Base-by-base conservation (phyloP, 2,329 filamentous ascomycete genomes). In the Pyricularia pennisetigena region DNA sequence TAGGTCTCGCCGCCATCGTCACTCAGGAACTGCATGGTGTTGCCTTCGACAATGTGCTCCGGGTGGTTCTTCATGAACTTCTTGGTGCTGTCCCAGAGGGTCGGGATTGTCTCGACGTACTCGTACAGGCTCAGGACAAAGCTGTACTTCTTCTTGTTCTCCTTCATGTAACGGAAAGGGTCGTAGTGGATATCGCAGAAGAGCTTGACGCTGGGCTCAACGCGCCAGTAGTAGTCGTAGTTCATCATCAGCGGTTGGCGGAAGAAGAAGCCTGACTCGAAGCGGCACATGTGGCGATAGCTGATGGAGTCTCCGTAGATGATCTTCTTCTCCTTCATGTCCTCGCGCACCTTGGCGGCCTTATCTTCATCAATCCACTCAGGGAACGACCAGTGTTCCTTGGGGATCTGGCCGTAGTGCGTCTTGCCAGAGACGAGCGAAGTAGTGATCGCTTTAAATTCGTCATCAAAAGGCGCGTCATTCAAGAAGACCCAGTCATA, bases 401-500 rank as follows among this genome's bases (percentile, higher is more conserved):
- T 84, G 61, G 92, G 88, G 71, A 99, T 98, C 77, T 90, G 83
- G 77, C 94, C 95, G 77, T 97, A 99, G 78, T 91, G 87, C 64
- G 95, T 94, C 74, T 88, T 97, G 69, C 95, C 95, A 14, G 94
- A 98, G n/a, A 96, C 91, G 54, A 99, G 86, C 1, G 93, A 89
- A 4, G 86, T 86, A 4, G 95, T 99, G 72, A 98, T 85, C 79
- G 93, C 94, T 80, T 94, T 98, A 85, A 99, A 99, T 10, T 88
- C 89, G 3, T 92, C 91, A 76, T 97, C 91, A 75, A 99, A 99
- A 0, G 93, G 92, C 78, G 94, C 88, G 77, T 99, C 95, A 80
- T 99, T 99, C 70, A 99, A 83, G 82, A 99, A 99, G 67, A 99
- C 94, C 96, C 96, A 99, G 78, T 98, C 94, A 81, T 99, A 99